Conservation (phyloP, 345 rosid genomes). For the Carallia pectinifolia region DNA sequence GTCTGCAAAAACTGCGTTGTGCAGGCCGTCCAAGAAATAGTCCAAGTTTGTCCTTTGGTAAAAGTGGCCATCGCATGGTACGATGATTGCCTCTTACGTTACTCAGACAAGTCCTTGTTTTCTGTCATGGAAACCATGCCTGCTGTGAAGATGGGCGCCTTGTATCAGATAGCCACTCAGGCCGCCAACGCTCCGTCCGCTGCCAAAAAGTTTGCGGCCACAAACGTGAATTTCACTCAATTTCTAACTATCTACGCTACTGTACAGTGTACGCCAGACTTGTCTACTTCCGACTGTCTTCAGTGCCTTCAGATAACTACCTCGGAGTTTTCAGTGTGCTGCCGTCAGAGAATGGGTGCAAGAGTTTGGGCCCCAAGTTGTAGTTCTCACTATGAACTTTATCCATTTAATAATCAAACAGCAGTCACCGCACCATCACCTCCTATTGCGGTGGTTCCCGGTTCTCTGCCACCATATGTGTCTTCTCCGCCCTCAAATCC, state of each 20-base stretch:
- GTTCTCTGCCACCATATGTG: not conserved
- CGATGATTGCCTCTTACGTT: too few species aligned
- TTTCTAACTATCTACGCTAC: slow-evolving; percentile 13
- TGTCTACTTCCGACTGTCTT: slow-evolving; percentile 35
- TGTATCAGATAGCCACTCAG: slow-evolving; percentile 9
- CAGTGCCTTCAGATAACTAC: slow-evolving; percentile 30
- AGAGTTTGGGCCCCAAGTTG: slow-evolving; percentile 37
- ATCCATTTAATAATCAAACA: slow-evolving; percentile 23
- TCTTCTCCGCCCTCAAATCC: not conserved
- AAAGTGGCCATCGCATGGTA: too few species aligned
- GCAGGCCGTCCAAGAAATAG: too few species aligned
- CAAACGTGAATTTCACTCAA: not conserved
- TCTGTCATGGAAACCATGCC: not conserved
- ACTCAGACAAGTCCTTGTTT: not conserved
- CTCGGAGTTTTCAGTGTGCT: not conserved
- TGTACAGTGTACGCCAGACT: slow-evolving; percentile 58
- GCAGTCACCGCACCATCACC: slow-evolving; percentile 1
- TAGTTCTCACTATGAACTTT: slow-evolving; percentile 27
- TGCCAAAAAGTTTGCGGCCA: slow-evolving; percentile 27
- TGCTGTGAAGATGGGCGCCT: not conserved
- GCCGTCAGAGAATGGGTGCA: slow-evolving; percentile 30
- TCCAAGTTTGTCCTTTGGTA: too few species aligned
- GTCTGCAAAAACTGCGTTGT: slow-evolving; percentile 17
- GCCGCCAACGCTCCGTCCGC: slow-evolving; percentile 4
- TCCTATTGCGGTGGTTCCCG: not conserved